Conservation (phyloP, 108 stramenopile genomes). For the Chaetoceros tenuissimus region DNA sequence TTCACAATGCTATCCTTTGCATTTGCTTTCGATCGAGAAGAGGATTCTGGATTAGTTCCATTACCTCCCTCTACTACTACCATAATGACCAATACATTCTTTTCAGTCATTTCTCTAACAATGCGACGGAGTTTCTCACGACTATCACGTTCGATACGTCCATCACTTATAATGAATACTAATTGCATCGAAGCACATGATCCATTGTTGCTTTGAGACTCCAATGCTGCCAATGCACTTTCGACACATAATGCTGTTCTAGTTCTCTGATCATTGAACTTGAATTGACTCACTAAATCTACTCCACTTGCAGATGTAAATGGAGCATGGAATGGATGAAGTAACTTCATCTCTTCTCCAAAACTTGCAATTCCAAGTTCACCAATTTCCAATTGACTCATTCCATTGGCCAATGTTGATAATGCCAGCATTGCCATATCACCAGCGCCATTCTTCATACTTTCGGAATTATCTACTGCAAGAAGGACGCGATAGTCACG, state of each 20-base stretch:
- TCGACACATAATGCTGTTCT: slow-evolving; percentile 82
- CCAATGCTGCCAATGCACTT: slow-evolving; percentile 68
- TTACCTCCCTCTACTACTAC: slow-evolving; percentile 81
- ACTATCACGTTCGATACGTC: slow-evolving; percentile 91
- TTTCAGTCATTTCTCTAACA: slow-evolving; percentile 85
- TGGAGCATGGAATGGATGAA: slow-evolving; percentile 85
- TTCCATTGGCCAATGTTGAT: slow-evolving; percentile 82
- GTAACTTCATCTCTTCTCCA: slow-evolving; percentile 79
- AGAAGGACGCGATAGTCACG: slow-evolving; percentile 92
- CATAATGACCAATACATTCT: slow-evolving; percentile 89
- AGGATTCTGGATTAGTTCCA: slow-evolving; percentile 6
- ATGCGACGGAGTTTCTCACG: slow-evolving; percentile 68
- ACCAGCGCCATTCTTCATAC: slow-evolving; percentile 92
- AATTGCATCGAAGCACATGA: slow-evolving; percentile 84
- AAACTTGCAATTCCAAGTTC: slow-evolving; percentile 92
- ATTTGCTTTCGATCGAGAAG: no score
- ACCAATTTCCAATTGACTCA: slow-evolving; percentile 94
- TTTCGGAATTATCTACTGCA: slow-evolving; percentile 95
- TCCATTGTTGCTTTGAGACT: slow-evolving; percentile 27
- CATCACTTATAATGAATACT: slow-evolving; percentile 92
- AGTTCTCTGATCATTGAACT: slow-evolving; percentile 86
- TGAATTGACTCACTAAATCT: slow-evolving; percentile 68
- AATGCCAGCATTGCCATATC: slow-evolving; percentile 87
- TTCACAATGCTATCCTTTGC: slow-evolving; percentile 88
- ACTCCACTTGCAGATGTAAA: slow-evolving; percentile 87